These are phyloP conservation scores for Dactylellina haptotyla DNA, from an alignment of 2,329 filamentous ascomycete genomes.

Conservation along the genomic window DNA sequence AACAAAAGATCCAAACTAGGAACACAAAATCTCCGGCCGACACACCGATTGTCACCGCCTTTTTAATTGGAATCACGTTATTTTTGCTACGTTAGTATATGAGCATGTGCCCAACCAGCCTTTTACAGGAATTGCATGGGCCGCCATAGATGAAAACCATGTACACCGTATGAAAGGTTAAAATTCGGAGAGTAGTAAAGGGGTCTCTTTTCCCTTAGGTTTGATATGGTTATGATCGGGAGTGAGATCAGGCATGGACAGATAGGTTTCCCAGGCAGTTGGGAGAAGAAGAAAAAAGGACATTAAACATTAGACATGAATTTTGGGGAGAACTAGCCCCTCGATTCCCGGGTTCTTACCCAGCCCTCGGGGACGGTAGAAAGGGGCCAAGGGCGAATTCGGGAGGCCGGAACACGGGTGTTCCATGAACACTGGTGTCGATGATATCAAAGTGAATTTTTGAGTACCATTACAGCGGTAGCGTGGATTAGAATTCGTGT, in stretches of 20 bases:
- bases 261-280: too few relatives aligned
- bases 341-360: neutral
- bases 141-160: neutral
- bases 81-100: neutral
- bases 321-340: neutral
- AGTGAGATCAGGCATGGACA: too few relatives aligned
- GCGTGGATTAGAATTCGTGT: slow-evolving; percentile 45
- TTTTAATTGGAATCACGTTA: slow-evolving; percentile 15
- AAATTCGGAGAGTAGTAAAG: too few relatives aligned
- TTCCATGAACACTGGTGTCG: slow-evolving; percentile 21
- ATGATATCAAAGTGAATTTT: slow-evolving; percentile 34
- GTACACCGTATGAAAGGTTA: too few relatives aligned
- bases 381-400: slow-evolving; percentile 3
- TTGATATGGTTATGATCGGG: too few relatives aligned
- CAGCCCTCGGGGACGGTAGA: neutral
- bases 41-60: slow-evolving; percentile 41
- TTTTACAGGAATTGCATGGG: too few relatives aligned
- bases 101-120: slow-evolving; percentile 17
- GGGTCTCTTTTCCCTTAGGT: too few relatives aligned
- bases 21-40: slow-evolving; percentile 53
- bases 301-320: neutral
- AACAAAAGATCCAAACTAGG: slow-evolving; percentile 30
- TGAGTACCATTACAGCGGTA: slow-evolving; percentile 43
- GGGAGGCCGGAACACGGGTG: slow-evolving; percentile 30
- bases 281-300: too few relatives aligned